Evolutionary conservation across 192 early-diverging fungal species (phyloP), one percentile per base, ranked within the genome.

Genomic region (Umbelopsis vinacea): DNA sequence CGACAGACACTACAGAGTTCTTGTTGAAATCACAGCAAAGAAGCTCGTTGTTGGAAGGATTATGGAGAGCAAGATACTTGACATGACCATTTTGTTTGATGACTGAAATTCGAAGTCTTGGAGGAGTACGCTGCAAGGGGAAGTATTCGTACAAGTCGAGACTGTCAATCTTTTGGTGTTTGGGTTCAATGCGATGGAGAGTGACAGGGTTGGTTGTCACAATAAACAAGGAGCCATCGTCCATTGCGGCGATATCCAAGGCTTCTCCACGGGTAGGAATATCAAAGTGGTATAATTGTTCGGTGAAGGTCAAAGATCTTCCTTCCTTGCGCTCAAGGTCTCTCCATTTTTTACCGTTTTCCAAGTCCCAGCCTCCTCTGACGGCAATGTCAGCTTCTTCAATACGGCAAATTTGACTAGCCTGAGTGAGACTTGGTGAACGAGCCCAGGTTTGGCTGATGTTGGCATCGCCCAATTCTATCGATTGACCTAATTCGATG

Each of bases 61-160:
- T 88, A 60, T 91, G 90, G 23, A 92, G 75, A 26, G 80, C 75
- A 21, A 92, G 72, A 66, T 84, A 84, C 15, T 78, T 79, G 19
- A 74, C 68, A 12, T 47, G 37, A 3, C 73, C 79, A 1, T 69
- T 67, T 19, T 73, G 75, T 46, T 81, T 67, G 15, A 88, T 74
- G 22, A 85, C 68, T 12, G 87, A 72, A 14, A 88, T 74, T 6
- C 76, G 71, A 19, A 88, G 71, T n/a, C 85, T 68, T 55, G 87
- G 83, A 40, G 87, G 82, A 21, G 85, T 81, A 53, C 79, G 74
- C 60, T 85, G 84, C 0, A 88, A 71, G 11, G 91, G 91, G 76
- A 91, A 90, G 66, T 90, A 92, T 74, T 92, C 91, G 63, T 91
- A 90, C 71, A 92, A 79, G 57, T 90, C 88, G 0, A 90, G 73